These are phyloP conservation scores for Ophiostoma sp. DNA, from an alignment of 2,329 filamentous ascomycete species.

Conservation along the genomic window DNA sequence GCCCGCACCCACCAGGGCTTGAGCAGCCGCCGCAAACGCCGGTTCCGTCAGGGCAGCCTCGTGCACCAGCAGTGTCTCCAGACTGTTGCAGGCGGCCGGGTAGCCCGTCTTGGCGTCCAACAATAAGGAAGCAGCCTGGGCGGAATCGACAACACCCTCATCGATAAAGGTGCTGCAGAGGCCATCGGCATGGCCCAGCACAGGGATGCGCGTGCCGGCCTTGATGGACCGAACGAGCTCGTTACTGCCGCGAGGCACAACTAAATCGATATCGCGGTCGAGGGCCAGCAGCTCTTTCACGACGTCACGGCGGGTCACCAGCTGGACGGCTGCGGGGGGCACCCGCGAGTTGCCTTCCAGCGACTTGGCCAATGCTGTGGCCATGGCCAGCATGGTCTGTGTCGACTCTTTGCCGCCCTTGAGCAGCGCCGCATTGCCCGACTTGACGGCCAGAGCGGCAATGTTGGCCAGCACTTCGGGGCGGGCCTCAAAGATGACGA, in stretches of 20 bases:
- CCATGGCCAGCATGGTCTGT: constrained; percentile 91
- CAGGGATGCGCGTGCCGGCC: constrained; percentile 86
- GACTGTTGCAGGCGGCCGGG: constrained; percentile 89
- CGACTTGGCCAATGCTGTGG: constrained; percentile 76
- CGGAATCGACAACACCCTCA: constrained; percentile 59
- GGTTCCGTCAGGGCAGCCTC: constrained; percentile 64
- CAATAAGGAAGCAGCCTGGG: constrained; percentile 72
- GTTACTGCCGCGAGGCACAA: constrained; percentile 89
- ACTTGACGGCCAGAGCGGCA: constrained; percentile 92
- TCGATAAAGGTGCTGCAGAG: constrained; percentile 87
- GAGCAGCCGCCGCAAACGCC: constrained; percentile 66
- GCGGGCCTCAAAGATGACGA: constrained; percentile 97
- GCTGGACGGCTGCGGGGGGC: constrained; percentile 83
- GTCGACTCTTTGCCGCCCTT: constrained; percentile 97
- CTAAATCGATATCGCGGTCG: constrained; percentile 87
- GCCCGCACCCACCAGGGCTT: constrained; percentile 71
- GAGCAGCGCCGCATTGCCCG: constrained; percentile 92
- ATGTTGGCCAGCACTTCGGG: constrained; percentile 99
- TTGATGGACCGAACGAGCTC: constrained; percentile 91
- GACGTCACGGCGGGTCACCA: constrained; percentile 89
- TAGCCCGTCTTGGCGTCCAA: constrained; percentile 94
- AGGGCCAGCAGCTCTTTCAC: constrained; percentile 85
- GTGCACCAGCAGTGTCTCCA: constrained; percentile 90
- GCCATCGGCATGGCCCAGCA: constrained; percentile 93
- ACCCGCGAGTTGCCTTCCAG: constrained; percentile 80